Evolutionary conservation across 2,329 filamentous ascomycete species (phyloP).

Genomic region (Hypoxylon rubiginosum): DNA sequence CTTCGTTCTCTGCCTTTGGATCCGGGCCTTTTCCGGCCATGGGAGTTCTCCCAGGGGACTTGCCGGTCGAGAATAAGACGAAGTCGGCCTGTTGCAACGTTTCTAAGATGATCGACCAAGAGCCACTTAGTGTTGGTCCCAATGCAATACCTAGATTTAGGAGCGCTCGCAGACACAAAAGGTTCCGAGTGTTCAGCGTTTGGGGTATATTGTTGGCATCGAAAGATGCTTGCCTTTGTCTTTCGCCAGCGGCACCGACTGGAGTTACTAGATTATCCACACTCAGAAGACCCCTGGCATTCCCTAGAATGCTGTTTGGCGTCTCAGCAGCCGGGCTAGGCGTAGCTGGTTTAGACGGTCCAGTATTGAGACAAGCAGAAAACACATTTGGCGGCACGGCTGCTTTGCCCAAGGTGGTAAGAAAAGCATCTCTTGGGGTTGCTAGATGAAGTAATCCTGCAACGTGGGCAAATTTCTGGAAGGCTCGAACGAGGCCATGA

Average conservation of each 20-base stretch:
- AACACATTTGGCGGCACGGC: constrained; percentile 87
- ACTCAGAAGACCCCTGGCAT: constrained; percentile 78
- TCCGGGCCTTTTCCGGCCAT: constrained; percentile 63
- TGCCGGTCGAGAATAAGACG: constrained; percentile 77
- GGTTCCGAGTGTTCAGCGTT: constrained; percentile 85
- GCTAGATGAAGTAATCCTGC: constrained; percentile 86
- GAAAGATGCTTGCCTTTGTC: constrained; percentile 69
- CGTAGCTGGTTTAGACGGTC: constrained; percentile 58
- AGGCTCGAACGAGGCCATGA: constrained; percentile 88
- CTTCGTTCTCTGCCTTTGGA: constrained; percentile 64
- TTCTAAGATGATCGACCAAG: constrained; percentile 93
- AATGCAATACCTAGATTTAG: constrained; percentile 96
- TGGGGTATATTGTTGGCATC: constrained; percentile 62
- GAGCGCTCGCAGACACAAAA: constrained; percentile 89
- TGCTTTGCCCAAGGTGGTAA: constrained; percentile 93
- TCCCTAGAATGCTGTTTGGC: constrained; percentile 72
- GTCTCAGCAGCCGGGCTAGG: constrained; percentile 65
- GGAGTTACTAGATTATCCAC: constrained; percentile 78
- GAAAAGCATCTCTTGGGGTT: constrained; percentile 92
- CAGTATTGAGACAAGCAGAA: constrained; percentile 69
- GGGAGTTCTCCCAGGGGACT: constrained; percentile 65
- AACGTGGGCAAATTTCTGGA: constrained; percentile 96
- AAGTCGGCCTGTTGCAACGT: constrained; percentile 94
- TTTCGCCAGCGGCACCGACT: constrained; percentile 68
- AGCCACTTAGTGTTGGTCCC: constrained; percentile 84